These are phyloP conservation scores for Lodderomyces margitis DNA, from an alignment of 1,139 yeast species.

Conservation along the genomic window DNA sequence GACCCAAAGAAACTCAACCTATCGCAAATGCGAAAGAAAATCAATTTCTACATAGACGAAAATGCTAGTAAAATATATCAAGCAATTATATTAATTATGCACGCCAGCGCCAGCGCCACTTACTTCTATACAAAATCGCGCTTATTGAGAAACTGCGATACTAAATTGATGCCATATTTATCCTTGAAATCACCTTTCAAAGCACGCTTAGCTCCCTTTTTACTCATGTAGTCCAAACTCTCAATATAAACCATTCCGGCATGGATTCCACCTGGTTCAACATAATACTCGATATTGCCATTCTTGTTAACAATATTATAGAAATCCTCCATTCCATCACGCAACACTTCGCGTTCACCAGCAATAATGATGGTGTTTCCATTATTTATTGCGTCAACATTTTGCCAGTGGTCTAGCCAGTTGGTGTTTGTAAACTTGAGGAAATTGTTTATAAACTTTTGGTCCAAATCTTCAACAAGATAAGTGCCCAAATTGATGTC, in stretches of 20 bases:
- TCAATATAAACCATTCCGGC: slow-evolving; percentile 31
- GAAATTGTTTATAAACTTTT: slow-evolving; percentile 15
- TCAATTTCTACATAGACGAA: too few relatives aligned
- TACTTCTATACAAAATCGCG: slow-evolving; percentile 1
- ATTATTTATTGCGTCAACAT: slow-evolving; percentile 26
- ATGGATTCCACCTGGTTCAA: slow-evolving; percentile 35
- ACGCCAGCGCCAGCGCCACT: too few relatives aligned
- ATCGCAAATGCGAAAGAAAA: too few relatives aligned
- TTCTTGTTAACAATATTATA: slow-evolving; percentile 19
- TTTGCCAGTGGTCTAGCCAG: slow-evolving; percentile 28
- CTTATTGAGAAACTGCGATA: slow-evolving; percentile 11
- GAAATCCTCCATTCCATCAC: slow-evolving; percentile 27
- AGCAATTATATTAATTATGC: background rate
- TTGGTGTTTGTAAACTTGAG: slow-evolving; percentile 24
- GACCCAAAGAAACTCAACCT: too few relatives aligned
- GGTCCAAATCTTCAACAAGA: slow-evolving; percentile 23
- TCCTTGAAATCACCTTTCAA: slow-evolving; percentile 25
- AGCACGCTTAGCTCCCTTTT: slow-evolving; percentile 23
- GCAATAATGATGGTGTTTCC: slow-evolving; percentile 29
- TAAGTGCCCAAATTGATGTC: slow-evolving; percentile 30
- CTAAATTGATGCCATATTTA: slow-evolving; percentile 20
- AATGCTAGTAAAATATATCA: background rate
- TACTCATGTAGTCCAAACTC: slow-evolving; percentile 28
- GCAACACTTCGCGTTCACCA: slow-evolving; percentile 41
- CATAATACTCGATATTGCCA: slow-evolving; percentile 18